Conservation (phyloP, 129 eudicot genomes). For the Chrysanthemum makinoi region DNA sequence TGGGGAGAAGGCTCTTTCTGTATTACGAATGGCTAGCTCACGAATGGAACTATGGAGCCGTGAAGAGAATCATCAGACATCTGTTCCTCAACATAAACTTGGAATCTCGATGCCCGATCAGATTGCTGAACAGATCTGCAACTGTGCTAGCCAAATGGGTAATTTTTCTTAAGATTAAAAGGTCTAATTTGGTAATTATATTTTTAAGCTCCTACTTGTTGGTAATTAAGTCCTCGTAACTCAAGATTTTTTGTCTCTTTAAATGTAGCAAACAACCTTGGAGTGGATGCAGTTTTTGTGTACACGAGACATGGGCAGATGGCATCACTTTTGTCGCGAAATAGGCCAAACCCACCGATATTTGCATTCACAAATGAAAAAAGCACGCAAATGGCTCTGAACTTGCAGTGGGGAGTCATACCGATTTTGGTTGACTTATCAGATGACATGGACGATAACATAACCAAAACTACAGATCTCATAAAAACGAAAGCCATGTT, state of each 20-base stretch:
- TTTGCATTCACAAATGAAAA: conserved; percentile 59
- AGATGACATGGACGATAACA: conserved; percentile 70
- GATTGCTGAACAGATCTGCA: conserved; percentile 64
- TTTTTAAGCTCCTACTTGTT: not conserved
- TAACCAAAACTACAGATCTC: conserved; percentile 39
- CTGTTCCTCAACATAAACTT: conserved; percentile 33
- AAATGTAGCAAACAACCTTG: conserved; percentile 57
- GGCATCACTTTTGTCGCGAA: conserved; percentile 72
- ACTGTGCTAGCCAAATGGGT: conserved; percentile 65
- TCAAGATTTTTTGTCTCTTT: not conserved
- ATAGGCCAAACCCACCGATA: conserved; percentile 65
- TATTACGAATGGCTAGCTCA: conserved; percentile 49
- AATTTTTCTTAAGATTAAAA: not conserved
- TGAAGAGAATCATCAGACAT: conserved; percentile 40
- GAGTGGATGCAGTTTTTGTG: conserved; percentile 65
- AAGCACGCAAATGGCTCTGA: conserved; percentile 34
- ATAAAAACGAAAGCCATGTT: conserved; percentile 51
- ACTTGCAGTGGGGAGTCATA: conserved; percentile 73
- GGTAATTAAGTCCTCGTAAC: not conserved
- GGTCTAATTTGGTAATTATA: not conserved
- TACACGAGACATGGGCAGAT: conserved; percentile 68
- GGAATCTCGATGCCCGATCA: conserved; percentile 49
- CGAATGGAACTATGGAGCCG: conserved; percentile 65
- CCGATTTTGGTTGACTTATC: conserved; percentile 57
- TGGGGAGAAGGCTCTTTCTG: conserved; percentile 63